Evolutionary conservation across 2,329 filamentous ascomycete genomes (phyloP).

Genomic region (Trichoderma arundinaceum): DNA sequence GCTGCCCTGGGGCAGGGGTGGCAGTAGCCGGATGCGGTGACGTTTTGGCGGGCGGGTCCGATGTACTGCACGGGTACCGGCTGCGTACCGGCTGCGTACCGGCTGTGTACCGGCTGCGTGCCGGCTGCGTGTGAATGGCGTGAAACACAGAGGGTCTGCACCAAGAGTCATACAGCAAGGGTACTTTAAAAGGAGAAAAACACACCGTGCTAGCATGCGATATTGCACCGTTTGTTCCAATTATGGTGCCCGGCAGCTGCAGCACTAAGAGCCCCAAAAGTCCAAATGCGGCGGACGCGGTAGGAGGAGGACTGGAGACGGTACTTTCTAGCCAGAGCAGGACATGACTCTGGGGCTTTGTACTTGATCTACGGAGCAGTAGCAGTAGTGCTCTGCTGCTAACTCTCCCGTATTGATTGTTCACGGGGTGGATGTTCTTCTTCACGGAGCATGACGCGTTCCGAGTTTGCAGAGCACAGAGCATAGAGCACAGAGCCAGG

Average conservation of each 20-base stretch:
- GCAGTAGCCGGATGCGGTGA: not conserved
- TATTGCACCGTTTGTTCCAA: not conserved
- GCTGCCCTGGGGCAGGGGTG: constrained; percentile 26
- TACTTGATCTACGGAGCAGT: no score
- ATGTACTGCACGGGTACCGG: constrained; percentile 13
- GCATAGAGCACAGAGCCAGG: no score
- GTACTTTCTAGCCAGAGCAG: no score
- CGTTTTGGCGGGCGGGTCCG: not conserved
- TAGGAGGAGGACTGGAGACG: no score
- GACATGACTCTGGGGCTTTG: no score
- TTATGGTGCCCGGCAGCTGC: not conserved
- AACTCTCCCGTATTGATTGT: no score
- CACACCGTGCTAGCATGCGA: not conserved
- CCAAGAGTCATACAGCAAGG: not conserved
- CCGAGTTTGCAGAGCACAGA: no score
- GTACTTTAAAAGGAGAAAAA: not conserved
- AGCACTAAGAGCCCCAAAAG: no score
- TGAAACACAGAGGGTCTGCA: not conserved
- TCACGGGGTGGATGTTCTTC: no score
- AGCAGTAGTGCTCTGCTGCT: no score
- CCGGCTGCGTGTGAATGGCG: not conserved
- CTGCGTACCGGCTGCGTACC: not conserved
- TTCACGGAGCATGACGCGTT: no score
- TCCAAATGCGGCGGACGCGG: no score
- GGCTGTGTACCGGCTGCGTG: not conserved